Conservation (phyloP, 352 stramenopile genomes). For the Pythium scleroteichum region DNA sequence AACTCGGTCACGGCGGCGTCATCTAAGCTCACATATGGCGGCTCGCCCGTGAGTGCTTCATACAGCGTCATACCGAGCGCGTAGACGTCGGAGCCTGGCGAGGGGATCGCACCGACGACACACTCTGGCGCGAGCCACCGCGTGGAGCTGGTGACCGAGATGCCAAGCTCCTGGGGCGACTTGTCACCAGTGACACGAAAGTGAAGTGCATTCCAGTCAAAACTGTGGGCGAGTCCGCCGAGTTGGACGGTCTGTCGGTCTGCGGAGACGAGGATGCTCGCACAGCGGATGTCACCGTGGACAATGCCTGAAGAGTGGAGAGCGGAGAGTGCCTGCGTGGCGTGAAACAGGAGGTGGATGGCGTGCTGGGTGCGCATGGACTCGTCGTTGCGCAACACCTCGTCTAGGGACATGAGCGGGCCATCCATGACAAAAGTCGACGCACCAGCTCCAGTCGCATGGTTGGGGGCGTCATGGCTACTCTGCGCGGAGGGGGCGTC, state of each 20-base stretch:
- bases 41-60: constrained; percentile 6
- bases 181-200: neutral
- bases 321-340: constrained; percentile 3
- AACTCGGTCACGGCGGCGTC: constrained; percentile 1
- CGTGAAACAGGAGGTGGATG: neutral
- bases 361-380: neutral
- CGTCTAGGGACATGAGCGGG: neutral
- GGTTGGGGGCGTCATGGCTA: too few species aligned
- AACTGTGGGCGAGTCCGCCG: neutral
- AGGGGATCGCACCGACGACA: neutral
- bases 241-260: constrained; percentile 4
- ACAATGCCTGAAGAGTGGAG: constrained; percentile 4
- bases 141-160: neutral
- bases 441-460: too few species aligned
- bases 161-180: neutral
- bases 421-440: too few species aligned
- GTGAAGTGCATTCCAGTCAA: constrained; percentile 10
- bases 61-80: constrained; percentile 11
- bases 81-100: constrained; percentile 9
- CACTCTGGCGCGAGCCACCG: constrained; percentile 15
- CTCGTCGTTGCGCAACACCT: neutral
- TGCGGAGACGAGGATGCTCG: constrained; percentile 7
- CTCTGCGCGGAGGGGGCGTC: too few species aligned
- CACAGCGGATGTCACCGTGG: constrained; percentile 8
- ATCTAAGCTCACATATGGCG: neutral